Base-by-base conservation (phyloP, 805 yeast species). In the Clavispora carvajalis region DNA sequence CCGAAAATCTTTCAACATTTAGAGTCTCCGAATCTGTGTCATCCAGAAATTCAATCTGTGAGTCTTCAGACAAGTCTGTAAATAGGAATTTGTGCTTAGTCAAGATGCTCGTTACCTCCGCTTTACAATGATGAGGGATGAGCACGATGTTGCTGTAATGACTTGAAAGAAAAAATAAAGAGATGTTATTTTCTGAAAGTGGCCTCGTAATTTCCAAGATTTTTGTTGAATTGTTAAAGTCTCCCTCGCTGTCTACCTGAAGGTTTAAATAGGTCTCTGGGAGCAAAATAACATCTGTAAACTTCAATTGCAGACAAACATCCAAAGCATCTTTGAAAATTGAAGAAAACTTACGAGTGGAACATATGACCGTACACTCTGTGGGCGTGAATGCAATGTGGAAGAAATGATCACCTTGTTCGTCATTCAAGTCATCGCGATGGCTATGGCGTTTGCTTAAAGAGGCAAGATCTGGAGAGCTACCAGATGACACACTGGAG, bases 131-230 rank as follows among this genome's bases (percentile, higher is more conserved):
- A 26, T 55, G 57, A 0, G 87, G 87, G n/a, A 80, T 67, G 35
- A 81, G 60, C 17, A 81, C 80, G 35, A 77, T 75, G 56, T 80
- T 85, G 30, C 79, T 73, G 56, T 78, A 80, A 58, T 80, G 82
- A 24, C 80, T 77, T 13, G 80, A 71, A 23, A 81, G 57, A 57
- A 80, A 81, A 53, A 79, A 80, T 24, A 81, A 63, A 2, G 85
- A 71, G 22, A 81, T 77, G 13, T 67, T 69, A 35, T 77, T 76
- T 28, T 66, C 63, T 1, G 82, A 71, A n/a, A 81, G 59, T 1
- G 86, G 86, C 37, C 67, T 65, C 1, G 83, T 77, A 29, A 81
- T 58, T 40, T 75, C 76, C 34, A 80, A 55, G 12, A 80, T 79
- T 31, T 81, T 60, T 29, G 71, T 68, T 30, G 61, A 54, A 33